Percentiles rank a stretch among this genome's conserved stretches.
Evolutionary conservation across 257 asterid species (phyloP).

Genomic region (Cinchona pubescens): DNA sequence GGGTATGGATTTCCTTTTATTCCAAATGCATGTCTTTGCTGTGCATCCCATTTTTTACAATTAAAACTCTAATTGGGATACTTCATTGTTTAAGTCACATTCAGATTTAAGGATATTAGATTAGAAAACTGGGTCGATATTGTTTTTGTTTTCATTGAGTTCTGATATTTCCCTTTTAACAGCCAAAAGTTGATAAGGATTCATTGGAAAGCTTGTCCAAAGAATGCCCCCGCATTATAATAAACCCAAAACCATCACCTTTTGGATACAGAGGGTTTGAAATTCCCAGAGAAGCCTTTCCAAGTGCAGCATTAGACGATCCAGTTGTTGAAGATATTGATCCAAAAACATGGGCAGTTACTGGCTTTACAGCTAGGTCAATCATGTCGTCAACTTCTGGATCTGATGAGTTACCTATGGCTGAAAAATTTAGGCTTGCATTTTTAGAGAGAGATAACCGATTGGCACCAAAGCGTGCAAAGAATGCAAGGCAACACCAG

Average conservation of each 20-base stretch:
- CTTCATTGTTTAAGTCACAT: neutral
- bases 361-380: slow-evolving; percentile 34
- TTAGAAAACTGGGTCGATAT: neutral
- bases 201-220: slow-evolving; percentile 51
- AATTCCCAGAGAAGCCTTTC: slow-evolving; percentile 72
- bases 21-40: neutral
- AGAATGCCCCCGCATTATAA: slow-evolving; percentile 78
- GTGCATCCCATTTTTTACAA: neutral
- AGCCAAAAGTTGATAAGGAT: slow-evolving; percentile 79
- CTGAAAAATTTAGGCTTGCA: slow-evolving; percentile 94
- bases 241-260: slow-evolving; percentile 74
- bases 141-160: neutral
- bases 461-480: slow-evolving; percentile 94
- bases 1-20: slow-evolving; percentile 51
- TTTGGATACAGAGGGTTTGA: slow-evolving; percentile 58
- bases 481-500: slow-evolving; percentile 85
- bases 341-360: slow-evolving; percentile 71
- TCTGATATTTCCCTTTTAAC: slow-evolving; percentile 22
- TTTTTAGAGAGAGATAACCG: slow-evolving; percentile 83
- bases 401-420: slow-evolving; percentile 57
- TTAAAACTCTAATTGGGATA: neutral
- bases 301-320: slow-evolving; percentile 51
- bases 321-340: slow-evolving; percentile 60
- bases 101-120: neutral
- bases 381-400: slow-evolving; percentile 24